Conservation (phyloP, 306 rosid genomes). For the Hylodesmum podocarpum region DNA sequence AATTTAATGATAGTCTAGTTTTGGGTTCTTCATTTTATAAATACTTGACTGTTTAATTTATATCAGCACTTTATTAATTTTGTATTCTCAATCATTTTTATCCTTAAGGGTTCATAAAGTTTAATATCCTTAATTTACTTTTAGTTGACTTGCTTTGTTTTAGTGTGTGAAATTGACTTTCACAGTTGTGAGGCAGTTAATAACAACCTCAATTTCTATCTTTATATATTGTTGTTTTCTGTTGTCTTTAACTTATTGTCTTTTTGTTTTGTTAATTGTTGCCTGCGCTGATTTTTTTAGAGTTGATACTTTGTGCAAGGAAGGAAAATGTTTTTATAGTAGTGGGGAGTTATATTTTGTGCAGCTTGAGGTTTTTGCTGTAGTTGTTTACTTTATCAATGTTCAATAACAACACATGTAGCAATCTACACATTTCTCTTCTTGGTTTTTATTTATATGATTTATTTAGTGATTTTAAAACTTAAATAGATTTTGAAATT, state of each 20-base stretch:
- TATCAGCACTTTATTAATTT: no score
- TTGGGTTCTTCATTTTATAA: no score
- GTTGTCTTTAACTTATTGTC: not conserved
- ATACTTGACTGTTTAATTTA: no score
- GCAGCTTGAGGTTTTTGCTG: not conserved
- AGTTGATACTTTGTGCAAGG: no score
- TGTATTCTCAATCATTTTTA: not conserved
- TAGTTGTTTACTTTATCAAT: not conserved
- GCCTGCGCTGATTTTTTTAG: not conserved
- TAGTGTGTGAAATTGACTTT: not conserved
- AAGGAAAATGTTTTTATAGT: no score
- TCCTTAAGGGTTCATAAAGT: not conserved
- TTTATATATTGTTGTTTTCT: not conserved
- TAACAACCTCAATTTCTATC: not conserved
- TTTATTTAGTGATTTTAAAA: not conserved
- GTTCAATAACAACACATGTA: not conserved
- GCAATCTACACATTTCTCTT: not conserved
- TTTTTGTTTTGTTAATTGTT: not conserved
- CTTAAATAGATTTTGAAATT: not conserved
- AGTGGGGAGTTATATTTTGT: not conserved
- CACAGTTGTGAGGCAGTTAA: not conserved
- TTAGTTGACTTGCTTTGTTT: not conserved
- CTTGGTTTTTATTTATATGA: not conserved
- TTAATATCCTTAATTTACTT: no score
- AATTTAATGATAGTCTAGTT: no score